Percentiles rank a stretch among this genome's conserved stretches.
Conservation (phyloP, 345 rosid genomes). For the Rubroshorea leprosula region DNA sequence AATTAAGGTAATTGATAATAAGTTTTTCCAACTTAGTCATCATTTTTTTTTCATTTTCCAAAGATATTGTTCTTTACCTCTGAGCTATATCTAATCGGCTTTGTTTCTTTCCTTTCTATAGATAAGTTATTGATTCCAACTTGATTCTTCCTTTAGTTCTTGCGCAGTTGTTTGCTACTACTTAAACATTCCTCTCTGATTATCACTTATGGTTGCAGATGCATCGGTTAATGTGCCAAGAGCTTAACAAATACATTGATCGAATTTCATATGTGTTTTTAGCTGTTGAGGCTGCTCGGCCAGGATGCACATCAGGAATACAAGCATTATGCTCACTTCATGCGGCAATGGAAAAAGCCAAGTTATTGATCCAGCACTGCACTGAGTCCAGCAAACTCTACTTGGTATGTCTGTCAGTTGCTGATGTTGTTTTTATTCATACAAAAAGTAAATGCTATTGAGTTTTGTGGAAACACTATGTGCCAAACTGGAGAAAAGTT, state of each 20-base stretch:
- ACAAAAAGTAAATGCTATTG: too few species aligned
- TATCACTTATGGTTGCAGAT: slow-evolving; percentile 24
- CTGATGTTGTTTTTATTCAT: too few species aligned
- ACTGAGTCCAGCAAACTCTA: slow-evolving; percentile 40
- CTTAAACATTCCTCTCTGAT: too few species aligned
- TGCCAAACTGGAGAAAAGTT: too few species aligned
- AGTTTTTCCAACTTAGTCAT: too few species aligned
- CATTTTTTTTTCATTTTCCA: too few species aligned
- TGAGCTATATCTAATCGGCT: neutral
- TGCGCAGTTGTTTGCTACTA: neutral
- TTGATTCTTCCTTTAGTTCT: neutral
- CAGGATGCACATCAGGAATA: slow-evolving; percentile 26
- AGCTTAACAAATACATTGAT: slow-evolving; percentile 25
- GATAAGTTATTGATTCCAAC: too few species aligned
- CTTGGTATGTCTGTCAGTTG: slow-evolving; percentile 22
- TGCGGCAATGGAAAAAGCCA: slow-evolving; percentile 26
- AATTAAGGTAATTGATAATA: too few species aligned
- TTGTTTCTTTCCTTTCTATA: neutral
- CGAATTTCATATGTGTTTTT: slow-evolving; percentile 19
- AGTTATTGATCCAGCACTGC: slow-evolving; percentile 33
- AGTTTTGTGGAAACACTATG: too few species aligned
- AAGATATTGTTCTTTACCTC: too few species aligned
- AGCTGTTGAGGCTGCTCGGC: slow-evolving; percentile 34
- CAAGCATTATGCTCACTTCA: slow-evolving; percentile 25
- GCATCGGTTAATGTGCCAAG: slow-evolving; percentile 35